Conservation (phyloP, 495 filamentous ascomycete species). For the Pyrenula massariospora region DNA sequence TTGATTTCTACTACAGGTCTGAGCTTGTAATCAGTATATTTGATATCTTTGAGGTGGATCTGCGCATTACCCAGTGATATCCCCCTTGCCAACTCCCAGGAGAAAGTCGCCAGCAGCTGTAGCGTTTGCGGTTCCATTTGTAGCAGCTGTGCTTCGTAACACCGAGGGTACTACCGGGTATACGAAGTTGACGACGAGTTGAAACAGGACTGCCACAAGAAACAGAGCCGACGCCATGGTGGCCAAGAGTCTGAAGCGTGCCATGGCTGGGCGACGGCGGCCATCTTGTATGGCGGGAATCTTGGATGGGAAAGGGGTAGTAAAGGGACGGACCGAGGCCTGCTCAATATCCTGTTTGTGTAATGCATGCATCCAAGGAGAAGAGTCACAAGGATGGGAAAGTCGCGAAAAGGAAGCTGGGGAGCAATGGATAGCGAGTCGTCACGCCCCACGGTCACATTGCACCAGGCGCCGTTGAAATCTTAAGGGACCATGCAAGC, state of each 20-base stretch:
- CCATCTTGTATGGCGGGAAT: background rate
- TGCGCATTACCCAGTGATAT: constrained; percentile 72
- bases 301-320: background rate
- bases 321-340: background rate
- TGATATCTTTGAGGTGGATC: constrained; percentile 4
- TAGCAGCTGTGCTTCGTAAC: background rate
- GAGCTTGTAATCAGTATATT: constrained; percentile 3
- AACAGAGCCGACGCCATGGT: constrained; percentile 4
- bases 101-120: constrained; percentile 44
- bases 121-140: background rate
- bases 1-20: constrained; percentile 85
- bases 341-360: background rate
- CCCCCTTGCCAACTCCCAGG: constrained; percentile 85
- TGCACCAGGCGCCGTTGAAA: background rate
- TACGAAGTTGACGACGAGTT: background rate
- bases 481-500: background rate
- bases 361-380: background rate
- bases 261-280: constrained; percentile 19
- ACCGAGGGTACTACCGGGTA: background rate
- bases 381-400: background rate
- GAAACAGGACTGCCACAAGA: background rate
- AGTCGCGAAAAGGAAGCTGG: background rate
- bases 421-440: background rate
- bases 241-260: constrained; percentile 10
- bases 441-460: background rate